A percentile compares a stretch with the other conserved stretches of the same genome.
Evolutionary conservation across 768 basidiomycete genomes (phyloP).

Genomic region (Multifurca ochricompacta): DNA sequence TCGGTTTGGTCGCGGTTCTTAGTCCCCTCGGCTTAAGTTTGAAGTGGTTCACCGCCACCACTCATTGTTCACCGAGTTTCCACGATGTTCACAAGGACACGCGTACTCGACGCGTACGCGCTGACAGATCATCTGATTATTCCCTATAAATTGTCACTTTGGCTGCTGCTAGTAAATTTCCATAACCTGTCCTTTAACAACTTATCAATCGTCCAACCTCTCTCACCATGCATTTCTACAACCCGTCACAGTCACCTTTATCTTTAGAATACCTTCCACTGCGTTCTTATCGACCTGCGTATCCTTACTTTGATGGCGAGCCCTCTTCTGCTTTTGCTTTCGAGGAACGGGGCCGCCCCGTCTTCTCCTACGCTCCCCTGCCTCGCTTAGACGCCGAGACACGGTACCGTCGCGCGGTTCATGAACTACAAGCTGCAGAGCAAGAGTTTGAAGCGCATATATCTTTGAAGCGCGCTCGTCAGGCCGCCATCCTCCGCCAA

Average conservation of each 20-base stretch:
- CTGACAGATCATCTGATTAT: not conserved
- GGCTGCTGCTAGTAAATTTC: not conserved
- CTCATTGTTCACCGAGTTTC: not conserved
- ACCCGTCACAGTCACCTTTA: not conserved
- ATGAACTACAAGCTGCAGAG: constrained; percentile 16
- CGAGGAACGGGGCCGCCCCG: not conserved
- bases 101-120: constrained; percentile 12
- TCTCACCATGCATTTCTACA: constrained; percentile 10
- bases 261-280: not conserved
- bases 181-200: too few species aligned
- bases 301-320: not conserved
- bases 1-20: too few species aligned
- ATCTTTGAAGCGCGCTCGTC: not conserved
- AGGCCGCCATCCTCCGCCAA: not conserved
- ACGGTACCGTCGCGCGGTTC: constrained; percentile 17
- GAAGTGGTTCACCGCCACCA: not conserved
- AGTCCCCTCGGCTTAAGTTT: not conserved
- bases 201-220: too few species aligned
- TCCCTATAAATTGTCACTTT: constrained; percentile 7
- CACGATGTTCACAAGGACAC: constrained; percentile 3
- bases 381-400: not conserved
- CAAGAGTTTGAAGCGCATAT: constrained; percentile 11
- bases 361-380: not conserved
- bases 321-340: not conserved
- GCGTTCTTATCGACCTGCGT: not conserved